Conservation (phyloP, 768 basidiomycete species). For the Amanita jacksonii region DNA sequence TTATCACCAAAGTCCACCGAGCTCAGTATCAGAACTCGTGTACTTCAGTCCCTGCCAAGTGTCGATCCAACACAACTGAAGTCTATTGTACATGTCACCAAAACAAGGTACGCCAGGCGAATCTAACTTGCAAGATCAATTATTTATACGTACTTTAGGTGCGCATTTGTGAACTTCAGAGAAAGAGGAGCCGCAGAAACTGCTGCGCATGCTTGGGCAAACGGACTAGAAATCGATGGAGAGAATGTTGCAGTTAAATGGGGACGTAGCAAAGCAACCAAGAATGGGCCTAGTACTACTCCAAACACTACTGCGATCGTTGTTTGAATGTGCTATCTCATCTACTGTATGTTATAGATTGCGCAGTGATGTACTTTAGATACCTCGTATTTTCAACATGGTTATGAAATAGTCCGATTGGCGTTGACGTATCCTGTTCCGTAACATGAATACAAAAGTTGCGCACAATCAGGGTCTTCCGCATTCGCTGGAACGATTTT, state of each 20-base stretch:
- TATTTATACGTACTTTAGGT: slow-evolving; percentile 33
- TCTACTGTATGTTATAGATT: neutral
- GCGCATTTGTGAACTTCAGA: slow-evolving; percentile 94
- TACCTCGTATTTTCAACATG: neutral
- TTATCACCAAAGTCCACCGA: slow-evolving; percentile 66
- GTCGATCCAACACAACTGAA: slow-evolving; percentile 59
- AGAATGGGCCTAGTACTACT: slow-evolving; percentile 11
- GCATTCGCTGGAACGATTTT: slow-evolving; percentile 66
- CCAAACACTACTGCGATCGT: neutral
- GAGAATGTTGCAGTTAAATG: slow-evolving; percentile 71
- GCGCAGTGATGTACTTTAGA: neutral
- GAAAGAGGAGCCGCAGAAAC: slow-evolving; percentile 75
- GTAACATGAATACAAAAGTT: slow-evolving; percentile 81
- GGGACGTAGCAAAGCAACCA: slow-evolving; percentile 65
- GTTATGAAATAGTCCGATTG: slow-evolving; percentile 64
- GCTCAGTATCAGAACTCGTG: slow-evolving; percentile 60
- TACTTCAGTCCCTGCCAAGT: slow-evolving; percentile 57
- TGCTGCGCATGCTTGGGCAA: slow-evolving; percentile 85
- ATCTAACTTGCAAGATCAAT: neutral
- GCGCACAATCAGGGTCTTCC: slow-evolving; percentile 38
- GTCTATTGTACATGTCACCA: slow-evolving; percentile 79
- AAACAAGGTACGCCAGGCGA: slow-evolving; percentile 51
- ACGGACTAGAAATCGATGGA: slow-evolving; percentile 80
- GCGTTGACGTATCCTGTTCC: slow-evolving; percentile 89
- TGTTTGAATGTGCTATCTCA: neutral